Evolutionary conservation across 768 basidiomycete genomes (phyloP).

Genomic region (Cyathus striatus): DNA sequence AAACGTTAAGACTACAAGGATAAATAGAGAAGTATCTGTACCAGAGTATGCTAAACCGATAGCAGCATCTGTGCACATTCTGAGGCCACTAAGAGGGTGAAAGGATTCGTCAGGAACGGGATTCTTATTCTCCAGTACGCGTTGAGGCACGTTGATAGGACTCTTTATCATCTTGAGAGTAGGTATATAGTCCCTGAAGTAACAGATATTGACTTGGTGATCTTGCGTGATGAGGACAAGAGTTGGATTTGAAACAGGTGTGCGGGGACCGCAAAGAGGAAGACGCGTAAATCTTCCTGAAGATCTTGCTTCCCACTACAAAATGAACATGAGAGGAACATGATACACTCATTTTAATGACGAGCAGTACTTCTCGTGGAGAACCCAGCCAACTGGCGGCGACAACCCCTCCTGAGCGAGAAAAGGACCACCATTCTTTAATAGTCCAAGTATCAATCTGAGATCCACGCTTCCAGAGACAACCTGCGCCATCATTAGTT

Average conservation of each 20-base stretch:
- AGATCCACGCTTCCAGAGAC: conserved; percentile 57
- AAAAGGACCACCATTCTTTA: conserved; percentile 50
- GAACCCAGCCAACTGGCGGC: conserved; percentile 56
- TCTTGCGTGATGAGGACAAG: conserved; percentile 64
- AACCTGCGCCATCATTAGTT: conserved; percentile 51
- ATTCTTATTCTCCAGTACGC: conserved; percentile 25
- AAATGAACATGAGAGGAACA: conserved; percentile 2
- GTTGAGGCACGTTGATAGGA: conserved; percentile 38
- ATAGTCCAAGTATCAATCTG: conserved; percentile 61
- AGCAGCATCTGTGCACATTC: conserved; percentile 50
- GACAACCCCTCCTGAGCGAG: conserved; percentile 52
- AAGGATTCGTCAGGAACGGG: conserved; percentile 24
- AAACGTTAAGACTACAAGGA: conserved; percentile 1
- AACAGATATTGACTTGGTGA: conserved; percentile 50
- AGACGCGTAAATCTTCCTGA: conserved; percentile 46
- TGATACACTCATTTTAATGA: background rate
- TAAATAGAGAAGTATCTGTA: conserved; percentile 13
- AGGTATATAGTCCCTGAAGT: conserved; percentile 39
- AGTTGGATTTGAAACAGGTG: conserved; percentile 47
- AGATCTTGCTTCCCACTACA: conserved; percentile 48
- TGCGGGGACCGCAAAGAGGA: conserved; percentile 52
- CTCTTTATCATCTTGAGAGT: conserved; percentile 43
- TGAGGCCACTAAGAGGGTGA: conserved; percentile 30
- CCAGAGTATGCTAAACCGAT: conserved; percentile 61
- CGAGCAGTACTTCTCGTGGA: conserved; percentile 52